A percentile compares a stretch with the other conserved stretches of the same genome.
Evolutionary conservation across 2,329 filamentous ascomycete genomes (phyloP).

Genomic region (Aspergillus costaricaensis): DNA sequence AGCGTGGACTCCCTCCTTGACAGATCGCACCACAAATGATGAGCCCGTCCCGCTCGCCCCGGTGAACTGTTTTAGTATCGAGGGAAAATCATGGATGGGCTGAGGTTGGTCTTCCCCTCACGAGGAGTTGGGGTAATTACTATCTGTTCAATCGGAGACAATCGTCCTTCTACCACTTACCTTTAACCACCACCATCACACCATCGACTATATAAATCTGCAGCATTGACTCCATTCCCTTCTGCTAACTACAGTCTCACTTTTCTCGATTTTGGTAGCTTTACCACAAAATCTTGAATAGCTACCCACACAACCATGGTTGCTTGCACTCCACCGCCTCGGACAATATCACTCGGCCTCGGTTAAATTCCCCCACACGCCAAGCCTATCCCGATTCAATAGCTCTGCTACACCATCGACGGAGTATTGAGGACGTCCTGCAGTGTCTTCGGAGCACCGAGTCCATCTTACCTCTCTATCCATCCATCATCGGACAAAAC

Average conservation of each 20-base stretch:
- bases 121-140: slow-evolving; percentile 32
- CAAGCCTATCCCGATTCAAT: slow-evolving; percentile 6
- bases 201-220: too few relatives aligned
- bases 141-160: too few relatives aligned
- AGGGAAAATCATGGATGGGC: slow-evolving; percentile 10
- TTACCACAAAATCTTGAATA: neutral
- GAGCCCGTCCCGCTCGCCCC: slow-evolving; percentile 11
- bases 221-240: neutral
- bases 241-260: too few relatives aligned
- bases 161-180: neutral
- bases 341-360: neutral
- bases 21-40: slow-evolving; percentile 5
- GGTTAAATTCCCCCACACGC: slow-evolving; percentile 27
- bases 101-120: slow-evolving; percentile 32
- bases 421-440: neutral
- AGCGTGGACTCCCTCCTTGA: neutral
- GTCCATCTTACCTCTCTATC: neutral
- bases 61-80: slow-evolving; percentile 25
- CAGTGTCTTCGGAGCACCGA: neutral
- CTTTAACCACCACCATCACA: neutral
- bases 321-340: neutral
- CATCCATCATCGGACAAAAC: neutral
- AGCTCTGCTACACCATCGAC: neutral
- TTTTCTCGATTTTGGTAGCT: too few relatives aligned
- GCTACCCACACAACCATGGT: neutral